Evolutionary conservation across 805 yeast genomes (phyloP), one percentile per base, ranked within the genome.

Genomic region (Pichia occidentalis): DNA sequence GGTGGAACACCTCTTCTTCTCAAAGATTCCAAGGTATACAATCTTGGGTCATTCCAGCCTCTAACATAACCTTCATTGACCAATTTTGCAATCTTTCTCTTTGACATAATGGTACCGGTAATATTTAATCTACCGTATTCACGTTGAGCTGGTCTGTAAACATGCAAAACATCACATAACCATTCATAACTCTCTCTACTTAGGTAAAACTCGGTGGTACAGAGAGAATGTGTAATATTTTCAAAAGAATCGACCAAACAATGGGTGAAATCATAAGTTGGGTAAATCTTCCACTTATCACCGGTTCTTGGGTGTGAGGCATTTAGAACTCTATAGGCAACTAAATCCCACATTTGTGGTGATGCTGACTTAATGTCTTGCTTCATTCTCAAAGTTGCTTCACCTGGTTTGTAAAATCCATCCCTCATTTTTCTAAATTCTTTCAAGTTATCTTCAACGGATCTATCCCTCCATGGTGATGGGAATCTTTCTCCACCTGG

Each of bases 321-420:
- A 51, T 90, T 73, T 52, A 92, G 70, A 3, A 92, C 95, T 60
- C 99, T 77, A 66, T 92, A 92, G 10, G 98, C 98, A 45, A 92
- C 92, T 48, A 92, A 72, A 64, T 92, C 99, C 99, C 99, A 92
- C 98, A 92, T 92, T 67, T 92, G 98, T 13, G 99, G 99, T 47
- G 85, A 84, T 46, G 96, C 95, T 13, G 92, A 83, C 7, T 62
- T 57, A 46, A 92, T 67, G 55, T 92, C 95, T 70, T 86, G 96
- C 60, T 90, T 90, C 97, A 92, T 92, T 66, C 99, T 81, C 57
- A 92, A 71, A 9, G 87, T 86, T 22, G 95, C 97, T 61, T 85
- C 85, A 48, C 97, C 97, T 29, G 87, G 87, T 49, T 74, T 70
- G 64, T 82, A 92, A 46, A 70, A 67, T 29, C 98, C 98, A 54